Evolutionary conservation across 2,329 filamentous ascomycete species (phyloP).

Genomic region (Aspergillaceae sp.): DNA sequence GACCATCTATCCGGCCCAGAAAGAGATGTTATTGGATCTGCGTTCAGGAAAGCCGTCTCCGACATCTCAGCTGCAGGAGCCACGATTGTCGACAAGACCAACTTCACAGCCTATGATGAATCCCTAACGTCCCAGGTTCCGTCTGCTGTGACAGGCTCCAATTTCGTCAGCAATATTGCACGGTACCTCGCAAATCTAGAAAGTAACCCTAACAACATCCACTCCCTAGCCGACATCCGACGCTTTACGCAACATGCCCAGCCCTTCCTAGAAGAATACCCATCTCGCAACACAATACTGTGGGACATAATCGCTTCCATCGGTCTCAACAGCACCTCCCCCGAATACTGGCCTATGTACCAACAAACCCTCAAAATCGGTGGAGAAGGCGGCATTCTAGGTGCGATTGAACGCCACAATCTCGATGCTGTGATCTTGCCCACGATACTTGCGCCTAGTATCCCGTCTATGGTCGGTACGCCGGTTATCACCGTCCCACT

Average conservation of each 20-base stretch:
- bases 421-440: constrained; percentile 57
- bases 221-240: constrained; percentile 43
- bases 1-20: constrained; percentile 22
- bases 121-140: constrained; percentile 18
- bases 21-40: constrained; percentile 38
- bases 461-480: constrained; percentile 49
- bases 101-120: constrained; percentile 47
- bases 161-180: constrained; percentile 51
- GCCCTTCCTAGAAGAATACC: constrained; percentile 46
- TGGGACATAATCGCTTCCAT: constrained; percentile 49
- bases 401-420: constrained; percentile 48
- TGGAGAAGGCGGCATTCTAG: constrained; percentile 52
- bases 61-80: constrained; percentile 50
- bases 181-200: constrained; percentile 49
- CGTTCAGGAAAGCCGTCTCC: constrained; percentile 49
- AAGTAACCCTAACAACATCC: constrained; percentile 50
- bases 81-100: constrained; percentile 50
- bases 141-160: constrained; percentile 42
- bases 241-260: constrained; percentile 48
- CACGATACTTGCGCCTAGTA: constrained; percentile 38
- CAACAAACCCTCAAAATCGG: constrained; percentile 47
- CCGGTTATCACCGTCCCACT: constrained; percentile 58
- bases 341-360: constrained; percentile 50
- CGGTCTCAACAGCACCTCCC: constrained; percentile 49
- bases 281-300: constrained; percentile 48